Conservation (phyloP, 2,329 filamentous ascomycete species). For the Claviceps sorghi region DNA sequence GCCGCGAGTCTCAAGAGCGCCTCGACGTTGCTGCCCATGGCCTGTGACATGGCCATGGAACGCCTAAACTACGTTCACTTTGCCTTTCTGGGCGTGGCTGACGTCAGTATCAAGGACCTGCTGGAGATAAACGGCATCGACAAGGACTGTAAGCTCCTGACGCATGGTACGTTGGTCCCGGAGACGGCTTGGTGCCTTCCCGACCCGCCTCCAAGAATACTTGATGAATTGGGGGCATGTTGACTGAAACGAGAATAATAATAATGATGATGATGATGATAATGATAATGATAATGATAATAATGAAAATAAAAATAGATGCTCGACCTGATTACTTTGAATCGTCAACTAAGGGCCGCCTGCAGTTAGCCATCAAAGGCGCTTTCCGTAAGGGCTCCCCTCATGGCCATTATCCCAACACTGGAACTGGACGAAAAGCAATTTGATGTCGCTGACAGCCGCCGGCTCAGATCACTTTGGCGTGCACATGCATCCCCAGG, state of each 20-base stretch:
- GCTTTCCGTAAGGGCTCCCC: conserved; percentile 41
- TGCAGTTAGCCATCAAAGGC: conserved; percentile 47
- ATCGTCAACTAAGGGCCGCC: conserved; percentile 54
- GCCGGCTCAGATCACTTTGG: conserved; percentile 44
- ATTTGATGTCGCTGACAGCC: neutral
- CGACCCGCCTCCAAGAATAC: neutral
- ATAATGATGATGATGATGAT: too few relatives aligned
- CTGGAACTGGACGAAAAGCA: neutral
- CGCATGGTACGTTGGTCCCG: conserved; percentile 30
- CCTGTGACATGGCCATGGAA: conserved; percentile 68
- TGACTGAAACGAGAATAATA: neutral
- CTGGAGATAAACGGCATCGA: conserved; percentile 68
- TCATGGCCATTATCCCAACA: neutral
- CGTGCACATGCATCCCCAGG: conserved; percentile 62
- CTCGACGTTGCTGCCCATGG: conserved; percentile 60
- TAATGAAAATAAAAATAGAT: conserved; percentile 31
- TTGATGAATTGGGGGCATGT: neutral
- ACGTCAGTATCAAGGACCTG: conserved; percentile 54
- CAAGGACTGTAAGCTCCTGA: conserved; percentile 49
- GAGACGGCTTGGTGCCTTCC: neutral
- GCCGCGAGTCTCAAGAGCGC: conserved; percentile 61
- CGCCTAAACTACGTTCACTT: conserved; percentile 67
- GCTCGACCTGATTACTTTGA: conserved; percentile 60
- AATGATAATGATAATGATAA: too few relatives aligned
- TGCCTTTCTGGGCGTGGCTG: conserved; percentile 58